phyloP scores from a whole-genome alignment of 2,329 filamentous ascomycete genomes.

The Meredithiella fracta region DNA sequence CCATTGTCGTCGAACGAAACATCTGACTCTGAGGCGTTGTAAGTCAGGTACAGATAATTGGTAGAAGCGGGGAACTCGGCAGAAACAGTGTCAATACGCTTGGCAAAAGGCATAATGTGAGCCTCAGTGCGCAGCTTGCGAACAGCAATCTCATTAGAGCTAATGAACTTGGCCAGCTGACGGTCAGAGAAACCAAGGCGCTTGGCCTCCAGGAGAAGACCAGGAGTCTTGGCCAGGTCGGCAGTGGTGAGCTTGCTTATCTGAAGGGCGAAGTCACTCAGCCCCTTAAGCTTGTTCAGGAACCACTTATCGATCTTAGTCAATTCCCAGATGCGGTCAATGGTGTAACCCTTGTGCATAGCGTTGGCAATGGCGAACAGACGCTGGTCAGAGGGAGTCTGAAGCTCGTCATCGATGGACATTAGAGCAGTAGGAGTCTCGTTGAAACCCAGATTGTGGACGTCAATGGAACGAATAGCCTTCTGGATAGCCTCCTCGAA shows the following conservation, averaged over 20 bases:
- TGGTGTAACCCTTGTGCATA: slow-evolving; percentile 83
- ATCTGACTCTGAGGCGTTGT: slow-evolving; percentile 80
- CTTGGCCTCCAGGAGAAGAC: slow-evolving; percentile 69
- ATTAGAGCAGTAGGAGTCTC: slow-evolving; percentile 75
- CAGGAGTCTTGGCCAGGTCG: slow-evolving; percentile 46
- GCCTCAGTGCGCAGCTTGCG: slow-evolving; percentile 70
- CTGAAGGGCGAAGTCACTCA: slow-evolving; percentile 73
- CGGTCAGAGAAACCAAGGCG: slow-evolving; percentile 86
- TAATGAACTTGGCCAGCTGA: slow-evolving; percentile 86
- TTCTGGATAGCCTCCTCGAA: slow-evolving; percentile 99
- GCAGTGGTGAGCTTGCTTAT: slow-evolving; percentile 51
- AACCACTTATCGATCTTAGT: slow-evolving; percentile 99
- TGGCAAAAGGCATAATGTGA: slow-evolving; percentile 75
- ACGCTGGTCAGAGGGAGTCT: slow-evolving; percentile 93
- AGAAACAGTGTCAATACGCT: slow-evolving; percentile 97
- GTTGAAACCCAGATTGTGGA: slow-evolving; percentile 87
- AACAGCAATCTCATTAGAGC: slow-evolving; percentile 83
- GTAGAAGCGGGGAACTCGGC: slow-evolving; percentile 90
- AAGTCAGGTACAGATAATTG: slow-evolving; percentile 93
- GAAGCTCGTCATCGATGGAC: slow-evolving; percentile 88
- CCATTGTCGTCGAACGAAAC: slow-evolving; percentile 74
- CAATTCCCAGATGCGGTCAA: slow-evolving; percentile 95
- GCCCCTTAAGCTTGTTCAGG: slow-evolving; percentile 72
- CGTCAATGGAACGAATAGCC: slow-evolving; percentile 88
- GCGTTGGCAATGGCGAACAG: slow-evolving; percentile 96